Base-by-base conservation (phyloP, 192 early-diverging fungal genomes). In the Gryganskiella cystojenkinii region DNA sequence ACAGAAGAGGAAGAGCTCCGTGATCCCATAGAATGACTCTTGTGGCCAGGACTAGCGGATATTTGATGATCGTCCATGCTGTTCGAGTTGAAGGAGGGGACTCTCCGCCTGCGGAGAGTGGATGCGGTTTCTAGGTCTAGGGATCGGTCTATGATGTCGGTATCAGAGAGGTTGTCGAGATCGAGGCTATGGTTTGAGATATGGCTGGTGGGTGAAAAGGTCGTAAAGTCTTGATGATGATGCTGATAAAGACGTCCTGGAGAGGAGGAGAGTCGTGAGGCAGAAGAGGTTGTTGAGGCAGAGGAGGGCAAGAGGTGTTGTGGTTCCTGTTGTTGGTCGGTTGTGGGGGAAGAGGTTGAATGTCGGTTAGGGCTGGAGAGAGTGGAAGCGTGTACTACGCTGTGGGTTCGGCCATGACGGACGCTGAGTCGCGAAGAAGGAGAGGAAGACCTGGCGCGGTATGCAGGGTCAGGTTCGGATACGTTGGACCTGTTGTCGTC, bases 71-170 rank as follows among this genome's bases (percentile, higher is more conserved):
- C 20, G 22, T 19, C 5, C 20, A 22, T 11, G 31, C 33, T 24
- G 55, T 40, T 37, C 2, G 54, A 13, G 31, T 28, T 67, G 65
- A 57, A 63, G 25, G 73, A 68, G 27, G 73, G 11, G 10, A 43
- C 37, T 40, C 58, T 67, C 65, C 73, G 73, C 73, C 73, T 62
- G 65, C 73, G 73, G 64, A 76, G 65, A 42, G 34, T 33, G 3
- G 44, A n/a, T 22, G 34, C 25, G 3, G 44, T 13, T 22, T 56
- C 64, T 27, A 55, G 11, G 11, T 55, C 25, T 15, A 45, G 28
- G 43, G 37, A 37, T 34, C 33, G 9, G 10, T 58, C 60, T 8
- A 30, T n/a, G 44, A 33, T 25, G 45, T 28, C 46, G 14, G 30
- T 15, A n/a, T 33, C 54, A 3, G 62, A 40, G 25, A 53, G 50